Evolutionary conservation across 495 filamentous ascomycete genomes (phyloP).

Genomic region (Xylaria bambusicola): DNA sequence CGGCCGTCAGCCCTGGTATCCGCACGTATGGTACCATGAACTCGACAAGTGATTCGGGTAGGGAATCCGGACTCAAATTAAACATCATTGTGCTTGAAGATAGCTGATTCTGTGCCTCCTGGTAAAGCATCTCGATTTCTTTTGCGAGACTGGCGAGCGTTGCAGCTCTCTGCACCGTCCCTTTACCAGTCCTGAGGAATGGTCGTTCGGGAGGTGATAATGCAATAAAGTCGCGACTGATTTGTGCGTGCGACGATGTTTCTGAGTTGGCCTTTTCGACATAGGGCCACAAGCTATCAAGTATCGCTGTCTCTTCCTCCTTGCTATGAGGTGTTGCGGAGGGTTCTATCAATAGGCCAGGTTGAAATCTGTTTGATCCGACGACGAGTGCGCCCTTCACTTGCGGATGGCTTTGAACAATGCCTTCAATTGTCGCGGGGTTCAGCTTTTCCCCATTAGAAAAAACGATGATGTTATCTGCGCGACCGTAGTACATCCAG

Average conservation of each 20-base stretch:
- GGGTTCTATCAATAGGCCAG: constrained; percentile 52
- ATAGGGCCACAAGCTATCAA: constrained; percentile 35
- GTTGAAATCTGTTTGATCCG: constrained; percentile 47
- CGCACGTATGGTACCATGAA: neutral
- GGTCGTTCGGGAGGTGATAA: constrained; percentile 43
- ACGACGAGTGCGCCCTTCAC: constrained; percentile 46
- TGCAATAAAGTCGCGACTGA: constrained; percentile 31
- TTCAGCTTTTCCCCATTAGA: constrained; percentile 59
- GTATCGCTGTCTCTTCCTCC: constrained; percentile 16
- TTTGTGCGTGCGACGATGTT: constrained; percentile 37
- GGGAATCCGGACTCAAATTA: too few relatives aligned
- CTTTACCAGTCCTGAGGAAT: constrained; percentile 51
- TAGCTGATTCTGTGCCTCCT: neutral
- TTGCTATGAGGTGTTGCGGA: constrained; percentile 15
- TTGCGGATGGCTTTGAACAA: constrained; percentile 36
- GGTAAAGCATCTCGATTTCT: constrained; percentile 49
- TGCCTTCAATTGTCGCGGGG: constrained; percentile 48
- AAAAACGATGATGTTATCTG: constrained; percentile 60
- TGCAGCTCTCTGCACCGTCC: constrained; percentile 46
- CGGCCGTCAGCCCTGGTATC: neutral
- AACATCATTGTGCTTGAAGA: too few relatives aligned
- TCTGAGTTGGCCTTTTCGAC: constrained; percentile 41
- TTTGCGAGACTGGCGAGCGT: constrained; percentile 47
- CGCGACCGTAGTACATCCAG: constrained; percentile 50
- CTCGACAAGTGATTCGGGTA: neutral